A percentile compares a stretch with the other conserved stretches of the same genome.
Conservation (phyloP, 345 rosid genomes). For the Arabis hirsuta region DNA sequence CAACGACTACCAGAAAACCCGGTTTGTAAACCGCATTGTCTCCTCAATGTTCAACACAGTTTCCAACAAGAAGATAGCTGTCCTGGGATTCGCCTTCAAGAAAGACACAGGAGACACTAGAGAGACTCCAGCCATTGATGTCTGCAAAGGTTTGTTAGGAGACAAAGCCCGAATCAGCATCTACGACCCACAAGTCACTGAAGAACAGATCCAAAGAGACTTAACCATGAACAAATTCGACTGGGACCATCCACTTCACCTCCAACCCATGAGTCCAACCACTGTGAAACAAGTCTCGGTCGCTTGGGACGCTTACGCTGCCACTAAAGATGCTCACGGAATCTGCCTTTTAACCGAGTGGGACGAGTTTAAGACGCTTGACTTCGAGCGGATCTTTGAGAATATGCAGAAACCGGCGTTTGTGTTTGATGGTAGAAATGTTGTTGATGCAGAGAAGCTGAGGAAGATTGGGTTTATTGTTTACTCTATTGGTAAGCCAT, state of each 20-base stretch:
- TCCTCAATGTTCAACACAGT: slow-evolving; percentile 83
- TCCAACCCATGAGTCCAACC: slow-evolving; percentile 22
- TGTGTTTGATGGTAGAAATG: slow-evolving; percentile 25
- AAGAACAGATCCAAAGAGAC: slow-evolving; percentile 65
- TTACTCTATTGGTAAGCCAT: slow-evolving; percentile 26
- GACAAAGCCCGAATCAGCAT: slow-evolving; percentile 79
- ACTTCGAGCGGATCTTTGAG: slow-evolving; percentile 13
- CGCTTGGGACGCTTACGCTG: slow-evolving; percentile 20
- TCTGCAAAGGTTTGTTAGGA: slow-evolving; percentile 83
- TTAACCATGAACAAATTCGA: slow-evolving; percentile 21
- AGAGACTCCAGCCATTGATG: slow-evolving; percentile 86
- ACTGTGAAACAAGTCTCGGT: slow-evolving; percentile 25
- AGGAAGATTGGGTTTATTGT: slow-evolving; percentile 22
- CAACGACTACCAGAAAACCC: slow-evolving; percentile 77
- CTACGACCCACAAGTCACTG: slow-evolving; percentile 78
- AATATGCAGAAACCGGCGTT: slow-evolving; percentile 28
- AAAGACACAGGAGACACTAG: slow-evolving; percentile 84
- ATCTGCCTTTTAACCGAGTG: slow-evolving; percentile 41
- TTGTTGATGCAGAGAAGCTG: slow-evolving; percentile 23
- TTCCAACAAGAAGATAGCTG: slow-evolving; percentile 71
- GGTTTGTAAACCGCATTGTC: slow-evolving; percentile 78
- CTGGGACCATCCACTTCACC: slow-evolving; percentile 25
- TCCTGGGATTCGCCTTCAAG: slow-evolving; percentile 79
- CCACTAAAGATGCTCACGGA: slow-evolving; percentile 18
- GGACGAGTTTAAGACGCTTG: slow-evolving; percentile 52